These are phyloP conservation scores for Pseudofabraea citricarpa DNA, from an alignment of 2,329 filamentous ascomycete species.

Conservation along the genomic window DNA sequence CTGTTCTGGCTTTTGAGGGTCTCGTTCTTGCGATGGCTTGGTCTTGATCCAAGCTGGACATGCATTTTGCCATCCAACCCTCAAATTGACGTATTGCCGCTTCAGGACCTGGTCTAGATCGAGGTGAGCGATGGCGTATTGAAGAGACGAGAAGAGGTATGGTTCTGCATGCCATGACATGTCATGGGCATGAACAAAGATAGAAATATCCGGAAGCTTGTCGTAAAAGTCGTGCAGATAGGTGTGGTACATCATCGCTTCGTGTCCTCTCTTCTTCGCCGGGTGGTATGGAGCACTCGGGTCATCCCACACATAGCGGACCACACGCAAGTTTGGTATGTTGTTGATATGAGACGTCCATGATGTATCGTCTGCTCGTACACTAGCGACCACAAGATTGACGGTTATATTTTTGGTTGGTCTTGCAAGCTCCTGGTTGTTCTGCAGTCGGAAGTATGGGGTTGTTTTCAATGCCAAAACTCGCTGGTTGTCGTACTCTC, in stretches of 20 bases:
- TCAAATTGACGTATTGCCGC: constrained; percentile 49
- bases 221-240: constrained; percentile 60
- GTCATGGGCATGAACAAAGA: constrained; percentile 59
- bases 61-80: constrained; percentile 47
- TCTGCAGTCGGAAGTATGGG: no score
- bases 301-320: constrained; percentile 45
- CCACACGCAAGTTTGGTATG: constrained; percentile 30
- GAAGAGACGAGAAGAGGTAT: constrained; percentile 28
- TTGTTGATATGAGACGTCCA: constrained; percentile 26
- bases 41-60: constrained; percentile 48
- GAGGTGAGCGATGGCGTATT: constrained; percentile 27
- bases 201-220: constrained; percentile 48
- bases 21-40: constrained; percentile 9
- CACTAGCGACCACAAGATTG: neutral
- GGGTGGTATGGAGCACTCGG: constrained; percentile 40
- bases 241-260: constrained; percentile 56
- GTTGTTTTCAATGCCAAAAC: no score
- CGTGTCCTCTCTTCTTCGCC: constrained; percentile 54
- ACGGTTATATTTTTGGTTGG: neutral
- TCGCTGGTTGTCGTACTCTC: no score
- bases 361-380: neutral
- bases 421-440: no score
- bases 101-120: constrained; percentile 34
- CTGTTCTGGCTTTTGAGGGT: neutral
- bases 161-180: constrained; percentile 29